phyloP scores from a whole-genome alignment of 345 rosid genomes.

The Aquilaria malaccensis region DNA sequence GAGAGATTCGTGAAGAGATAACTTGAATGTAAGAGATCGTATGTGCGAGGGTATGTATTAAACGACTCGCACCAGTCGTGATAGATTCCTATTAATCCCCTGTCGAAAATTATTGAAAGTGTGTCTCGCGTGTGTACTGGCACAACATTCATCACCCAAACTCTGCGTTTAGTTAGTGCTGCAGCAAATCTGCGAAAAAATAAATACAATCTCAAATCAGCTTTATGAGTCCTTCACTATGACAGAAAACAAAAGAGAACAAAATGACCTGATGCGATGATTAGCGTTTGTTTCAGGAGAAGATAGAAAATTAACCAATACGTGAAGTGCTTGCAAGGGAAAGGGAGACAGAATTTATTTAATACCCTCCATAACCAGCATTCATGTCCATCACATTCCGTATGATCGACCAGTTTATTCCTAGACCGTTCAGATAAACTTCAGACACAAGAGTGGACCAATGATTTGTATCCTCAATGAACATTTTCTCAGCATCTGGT shows the following conservation, averaged over 20 bases:
- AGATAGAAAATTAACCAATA: background rate
- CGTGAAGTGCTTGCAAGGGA: background rate
- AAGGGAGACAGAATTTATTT: background rate
- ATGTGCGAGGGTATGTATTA: slow-evolving; percentile 83
- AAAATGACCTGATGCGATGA: no score
- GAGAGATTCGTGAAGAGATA: slow-evolving; percentile 44
- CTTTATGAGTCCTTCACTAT: background rate
- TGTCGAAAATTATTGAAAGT: slow-evolving; percentile 50
- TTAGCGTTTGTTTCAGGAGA: background rate
- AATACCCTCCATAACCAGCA: slow-evolving; percentile 93
- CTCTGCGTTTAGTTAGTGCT: slow-evolving; percentile 55
- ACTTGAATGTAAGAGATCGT: slow-evolving; percentile 76
- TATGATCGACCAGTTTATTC: slow-evolving; percentile 60
- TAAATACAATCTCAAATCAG: background rate
- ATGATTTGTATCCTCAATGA: slow-evolving; percentile 53
- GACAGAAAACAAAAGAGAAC: no score
- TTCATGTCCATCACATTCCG: slow-evolving; percentile 93
- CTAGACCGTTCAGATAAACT: slow-evolving; percentile 48
- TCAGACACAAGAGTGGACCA: slow-evolving; percentile 68
- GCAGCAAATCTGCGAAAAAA: slow-evolving; percentile 61
- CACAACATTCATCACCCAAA: slow-evolving; percentile 94
- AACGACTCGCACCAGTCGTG: slow-evolving; percentile 95
- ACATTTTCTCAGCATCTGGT: slow-evolving; percentile 27
- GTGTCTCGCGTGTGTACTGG: slow-evolving; percentile 60
- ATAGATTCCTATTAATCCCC: slow-evolving; percentile 83